Percentiles rank a stretch among this genome's conserved stretches.
Conservation (phyloP, 306 rosid genomes). For the Hippophae tibetana region DNA sequence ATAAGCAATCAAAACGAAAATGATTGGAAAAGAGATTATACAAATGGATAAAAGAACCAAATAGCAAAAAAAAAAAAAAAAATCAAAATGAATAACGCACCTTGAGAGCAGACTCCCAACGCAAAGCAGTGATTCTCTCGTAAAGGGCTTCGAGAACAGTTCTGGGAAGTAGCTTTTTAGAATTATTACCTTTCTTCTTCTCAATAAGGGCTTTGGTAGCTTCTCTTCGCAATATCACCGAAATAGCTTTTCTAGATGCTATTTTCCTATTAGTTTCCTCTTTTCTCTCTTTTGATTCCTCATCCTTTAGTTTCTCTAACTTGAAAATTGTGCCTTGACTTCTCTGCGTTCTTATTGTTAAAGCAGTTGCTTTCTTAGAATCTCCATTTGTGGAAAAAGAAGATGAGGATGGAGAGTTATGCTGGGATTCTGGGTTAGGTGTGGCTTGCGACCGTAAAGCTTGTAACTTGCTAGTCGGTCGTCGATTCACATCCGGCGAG, state of each 20-base stretch:
- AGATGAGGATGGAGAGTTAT: conserved; percentile 4
- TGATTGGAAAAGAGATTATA: no score
- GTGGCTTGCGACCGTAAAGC: neutral
- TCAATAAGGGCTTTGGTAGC: conserved; percentile 79
- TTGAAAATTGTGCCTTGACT: conserved; percentile 27
- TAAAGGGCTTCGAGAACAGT: conserved; percentile 83
- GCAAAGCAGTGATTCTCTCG: conserved; percentile 62
- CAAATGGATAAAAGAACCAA: neutral
- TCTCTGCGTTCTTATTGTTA: conserved; percentile 16
- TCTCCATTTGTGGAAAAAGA: neutral
- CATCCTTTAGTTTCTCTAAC: conserved; percentile 33
- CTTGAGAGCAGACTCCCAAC: conserved; percentile 97
- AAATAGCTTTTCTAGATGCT: conserved; percentile 79
- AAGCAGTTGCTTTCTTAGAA: conserved; percentile 7
- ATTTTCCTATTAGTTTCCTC: conserved; percentile 58
- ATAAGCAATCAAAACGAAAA: no score
- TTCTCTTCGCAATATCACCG: conserved; percentile 71
- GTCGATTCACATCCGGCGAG: conserved; percentile 16
- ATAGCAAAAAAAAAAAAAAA: conserved; percentile 1
- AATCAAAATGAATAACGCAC: conserved; percentile 14
- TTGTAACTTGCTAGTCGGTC: conserved; percentile 1
- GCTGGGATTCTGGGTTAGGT: conserved; percentile 2
- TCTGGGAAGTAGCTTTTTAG: conserved; percentile 74
- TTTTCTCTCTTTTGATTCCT: conserved; percentile 55
- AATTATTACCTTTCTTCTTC: conserved; percentile 58